Base-by-base conservation (phyloP, 225 moss, liverwort and hornwort genomes). In the Marchantia polymorpha region DNA sequence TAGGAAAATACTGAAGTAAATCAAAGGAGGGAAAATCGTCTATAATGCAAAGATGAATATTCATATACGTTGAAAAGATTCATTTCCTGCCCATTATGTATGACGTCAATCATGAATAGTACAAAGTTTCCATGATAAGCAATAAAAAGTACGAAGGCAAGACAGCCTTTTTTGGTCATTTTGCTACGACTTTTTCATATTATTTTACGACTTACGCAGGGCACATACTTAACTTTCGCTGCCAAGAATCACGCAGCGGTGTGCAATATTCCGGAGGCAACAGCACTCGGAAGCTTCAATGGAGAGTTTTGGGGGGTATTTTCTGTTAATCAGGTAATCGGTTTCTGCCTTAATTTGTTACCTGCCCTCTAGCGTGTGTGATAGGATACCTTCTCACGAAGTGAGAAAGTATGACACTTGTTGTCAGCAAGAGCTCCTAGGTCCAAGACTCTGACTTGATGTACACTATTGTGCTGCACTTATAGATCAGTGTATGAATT, bases 181-280 rank as follows among this genome's bases (percentile, higher is more conserved):
- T 75, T 75, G 75, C 10, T 20, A 75, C 31, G 59, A 46, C 27
- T 10, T 26, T 46, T 22, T 56, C 10, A 59, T 39, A 22, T 9
- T 75, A 6, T 75, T 17, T 23, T 20, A 49, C 65, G 3, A 46
- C 20, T 52, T 30, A 77, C 22, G 31, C 87, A 95, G 96, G 97
- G 97, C 20, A 95, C 97, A 10, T 99, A 99, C 80, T 74, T 99
- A 79, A 99, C 97, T 9, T 87, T 82, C 77, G 91, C 91, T 77
- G 97, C 97, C 29, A 95, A 91, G 86, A 89, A 85, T 75, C 95
- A 99, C 81, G 94, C 97, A 29, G 81, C 84, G 69, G 75, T 82
- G 6, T 99, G 95, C 82, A 82, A 85, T 58, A 85, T 95, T 54
- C 83, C 92, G 63, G 89, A 93, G 78, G 94, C 87, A 52, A 77